Percentiles rank a stretch among this genome's conserved stretches.
These are phyloP conservation scores for Epichloe sibirici DNA, from an alignment of 2,329 filamentous ascomycete species.

Conservation along the genomic window DNA sequence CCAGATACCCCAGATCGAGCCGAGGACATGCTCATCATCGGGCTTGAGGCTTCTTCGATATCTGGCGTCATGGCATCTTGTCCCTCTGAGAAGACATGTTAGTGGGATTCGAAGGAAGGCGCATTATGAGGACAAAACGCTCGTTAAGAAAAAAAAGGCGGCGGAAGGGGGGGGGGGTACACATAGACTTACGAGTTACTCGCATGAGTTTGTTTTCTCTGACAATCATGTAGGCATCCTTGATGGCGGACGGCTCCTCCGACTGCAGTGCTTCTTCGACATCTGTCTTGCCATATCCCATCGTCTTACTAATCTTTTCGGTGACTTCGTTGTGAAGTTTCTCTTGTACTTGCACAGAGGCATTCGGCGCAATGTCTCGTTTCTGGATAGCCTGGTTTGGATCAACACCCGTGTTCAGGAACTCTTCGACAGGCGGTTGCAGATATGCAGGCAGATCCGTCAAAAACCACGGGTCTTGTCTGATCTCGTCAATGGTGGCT, in stretches of 20 bases:
- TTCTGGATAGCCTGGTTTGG: constrained; percentile 83
- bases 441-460: constrained; percentile 80
- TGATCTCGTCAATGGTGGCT: constrained; percentile 87
- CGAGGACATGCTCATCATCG: constrained; percentile 42
- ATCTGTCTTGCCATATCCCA: constrained; percentile 92
- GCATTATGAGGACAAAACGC: not conserved
- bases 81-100: constrained; percentile 17
- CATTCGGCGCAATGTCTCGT: constrained; percentile 66
- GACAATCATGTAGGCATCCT: constrained; percentile 97
- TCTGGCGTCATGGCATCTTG: constrained; percentile 23
- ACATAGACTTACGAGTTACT: constrained; percentile 61
- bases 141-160: no score
- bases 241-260: constrained; percentile 92
- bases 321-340: constrained; percentile 87
- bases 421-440: constrained; percentile 77
- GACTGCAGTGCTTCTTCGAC: constrained; percentile 88
- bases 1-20: constrained; percentile 40
- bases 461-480: constrained; percentile 87
- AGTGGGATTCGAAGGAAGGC: constrained; percentile 3
- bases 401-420: constrained; percentile 86
- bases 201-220: constrained; percentile 97
- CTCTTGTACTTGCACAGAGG: constrained; percentile 68
- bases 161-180: not conserved
- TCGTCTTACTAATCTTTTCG: constrained; percentile 90
- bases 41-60: constrained; percentile 30